A percentile compares a stretch with the other conserved stretches of the same genome.
phyloP scores from a whole-genome alignment of 805 yeast genomes.

The Myxozyma monticola region DNA sequence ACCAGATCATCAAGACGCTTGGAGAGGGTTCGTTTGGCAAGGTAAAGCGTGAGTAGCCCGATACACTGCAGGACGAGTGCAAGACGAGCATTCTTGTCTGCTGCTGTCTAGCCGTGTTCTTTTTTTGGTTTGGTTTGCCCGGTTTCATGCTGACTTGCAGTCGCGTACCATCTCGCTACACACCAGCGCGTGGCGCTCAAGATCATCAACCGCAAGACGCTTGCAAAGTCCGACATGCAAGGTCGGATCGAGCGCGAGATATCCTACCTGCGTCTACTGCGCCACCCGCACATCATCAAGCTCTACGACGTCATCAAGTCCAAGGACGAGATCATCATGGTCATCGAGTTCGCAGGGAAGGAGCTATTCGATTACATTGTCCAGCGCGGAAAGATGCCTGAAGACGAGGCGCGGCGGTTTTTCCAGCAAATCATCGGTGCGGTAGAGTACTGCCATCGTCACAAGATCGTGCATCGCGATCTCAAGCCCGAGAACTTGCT shows the following conservation, averaged over 20 bases:
- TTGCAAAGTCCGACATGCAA: conserved; percentile 95
- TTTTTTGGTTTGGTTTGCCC: neutral
- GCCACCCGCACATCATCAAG: conserved; percentile 96
- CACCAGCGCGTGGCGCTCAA: conserved; percentile 91
- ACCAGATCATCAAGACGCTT: conserved; percentile 85
- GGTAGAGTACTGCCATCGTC: conserved; percentile 93
- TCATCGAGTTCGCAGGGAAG: conserved; percentile 94
- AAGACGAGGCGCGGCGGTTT: conserved; percentile 85
- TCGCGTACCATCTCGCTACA: conserved; percentile 68
- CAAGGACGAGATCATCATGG: conserved; percentile 95
- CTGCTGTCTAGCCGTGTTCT: neutral
- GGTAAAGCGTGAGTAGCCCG: conserved; percentile 84
- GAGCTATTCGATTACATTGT: conserved; percentile 94
- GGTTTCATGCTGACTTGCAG: conserved; percentile 11
- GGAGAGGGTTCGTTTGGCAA: conserved; percentile 98
- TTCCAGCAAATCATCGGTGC: conserved; percentile 97
- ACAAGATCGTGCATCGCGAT: conserved; percentile 94
- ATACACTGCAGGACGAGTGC: no score
- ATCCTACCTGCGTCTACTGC: conserved; percentile 76
- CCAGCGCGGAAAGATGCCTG: conserved; percentile 86
- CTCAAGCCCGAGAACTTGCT: conserved; percentile 92
- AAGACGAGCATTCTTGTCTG: no score
- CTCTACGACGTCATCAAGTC: conserved; percentile 93
- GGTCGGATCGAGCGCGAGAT: conserved; percentile 95
- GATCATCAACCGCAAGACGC: conserved; percentile 85